Evolutionary conservation across 495 filamentous ascomycete genomes (phyloP), one percentile per base, ranked within the genome.

Genomic region (Apodospora peruviana): DNA sequence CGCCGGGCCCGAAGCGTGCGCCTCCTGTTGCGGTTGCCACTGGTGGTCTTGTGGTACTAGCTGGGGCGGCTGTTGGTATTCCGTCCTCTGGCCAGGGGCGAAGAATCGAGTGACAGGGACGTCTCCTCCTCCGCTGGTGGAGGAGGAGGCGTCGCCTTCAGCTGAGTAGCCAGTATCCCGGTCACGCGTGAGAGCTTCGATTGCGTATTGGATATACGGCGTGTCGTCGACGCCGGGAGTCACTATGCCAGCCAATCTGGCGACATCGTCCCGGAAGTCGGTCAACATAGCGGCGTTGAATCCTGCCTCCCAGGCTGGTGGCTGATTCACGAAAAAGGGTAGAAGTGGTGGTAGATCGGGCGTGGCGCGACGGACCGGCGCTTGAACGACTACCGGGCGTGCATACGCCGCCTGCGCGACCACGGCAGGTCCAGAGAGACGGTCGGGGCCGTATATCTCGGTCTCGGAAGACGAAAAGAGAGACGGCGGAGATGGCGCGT

Each of bases 141-240:
- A 55, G 1, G 67, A 68, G 0, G 60, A 55, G 23, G 37, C 54
- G 44, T 55, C 42, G n/a, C 37, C 50, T n/a, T n/a, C n/a, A n/a
- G n/a, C n/a, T 11, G 62, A 65, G 49, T 58, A 64, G 14, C 52
- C 60, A 19, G 51, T 60, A 23, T 66, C 60, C 16, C 57, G 62
- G 48, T 55, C 55, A 9, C 61, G 55, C 9, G 68, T 72, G 20
- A 76, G 56, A 27, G 71, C 72, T 41, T 76, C 70, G 44, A 76
- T 57, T 40, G 73, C 73, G 44, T 72, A 70, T 36, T 70, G 72
- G 47, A 76, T 67, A 40, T 69, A 74, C 0, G 73, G 72, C 0
- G 62, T 62, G 51, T 76, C 68, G 56, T 74, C 72, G 9, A 75
- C 64, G 16, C 73, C 73, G 0, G 73, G 73, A 7, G 73, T 76